Conservation (phyloP, 2,329 filamentous ascomycete genomes). For the Diaporthe ampelina region DNA sequence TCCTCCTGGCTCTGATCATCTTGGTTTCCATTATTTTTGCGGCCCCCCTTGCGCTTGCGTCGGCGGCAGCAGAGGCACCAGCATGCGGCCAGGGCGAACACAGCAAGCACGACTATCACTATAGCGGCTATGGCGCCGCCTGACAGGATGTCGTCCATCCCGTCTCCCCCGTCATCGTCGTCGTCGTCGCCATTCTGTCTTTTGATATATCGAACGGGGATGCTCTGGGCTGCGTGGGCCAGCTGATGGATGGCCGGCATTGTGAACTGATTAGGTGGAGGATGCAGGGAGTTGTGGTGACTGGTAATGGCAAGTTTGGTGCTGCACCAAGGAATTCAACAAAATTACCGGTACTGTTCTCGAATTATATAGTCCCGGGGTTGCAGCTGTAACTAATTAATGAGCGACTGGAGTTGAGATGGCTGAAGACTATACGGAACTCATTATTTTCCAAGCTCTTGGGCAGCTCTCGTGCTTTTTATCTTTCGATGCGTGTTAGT, state of each 20-base stretch:
- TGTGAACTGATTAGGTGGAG: background rate
- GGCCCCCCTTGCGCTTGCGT: constrained; percentile 5
- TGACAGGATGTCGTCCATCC: constrained; percentile 6
- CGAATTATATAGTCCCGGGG: background rate
- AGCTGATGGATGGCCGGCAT: constrained; percentile 12
- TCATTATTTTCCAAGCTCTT: background rate
- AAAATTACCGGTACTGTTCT: background rate
- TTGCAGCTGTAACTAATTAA: background rate
- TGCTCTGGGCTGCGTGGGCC: background rate
- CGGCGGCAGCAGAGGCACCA: constrained; percentile 19
- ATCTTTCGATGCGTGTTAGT: background rate
- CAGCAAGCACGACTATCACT: constrained; percentile 12
- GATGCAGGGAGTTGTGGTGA: background rate
- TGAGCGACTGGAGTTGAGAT: constrained; percentile 10
- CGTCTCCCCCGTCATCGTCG: constrained; percentile 10
- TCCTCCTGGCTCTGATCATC: constrained; percentile 21
- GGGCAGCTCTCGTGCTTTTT: constrained; percentile 10
- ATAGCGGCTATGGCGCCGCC: constrained; percentile 24
- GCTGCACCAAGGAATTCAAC: no score
- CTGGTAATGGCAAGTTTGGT: background rate
- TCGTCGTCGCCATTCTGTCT: constrained; percentile 5
- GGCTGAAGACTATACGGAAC: background rate
- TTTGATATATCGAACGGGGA: background rate
- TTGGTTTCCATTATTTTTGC: background rate
- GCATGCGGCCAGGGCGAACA: background rate